Percentiles rank a stretch among this genome's conserved stretches.
These are phyloP conservation scores for Oryza meyeriana DNA, from an alignment of 176 grass and related monocot genomes.

Conservation along the genomic window DNA sequence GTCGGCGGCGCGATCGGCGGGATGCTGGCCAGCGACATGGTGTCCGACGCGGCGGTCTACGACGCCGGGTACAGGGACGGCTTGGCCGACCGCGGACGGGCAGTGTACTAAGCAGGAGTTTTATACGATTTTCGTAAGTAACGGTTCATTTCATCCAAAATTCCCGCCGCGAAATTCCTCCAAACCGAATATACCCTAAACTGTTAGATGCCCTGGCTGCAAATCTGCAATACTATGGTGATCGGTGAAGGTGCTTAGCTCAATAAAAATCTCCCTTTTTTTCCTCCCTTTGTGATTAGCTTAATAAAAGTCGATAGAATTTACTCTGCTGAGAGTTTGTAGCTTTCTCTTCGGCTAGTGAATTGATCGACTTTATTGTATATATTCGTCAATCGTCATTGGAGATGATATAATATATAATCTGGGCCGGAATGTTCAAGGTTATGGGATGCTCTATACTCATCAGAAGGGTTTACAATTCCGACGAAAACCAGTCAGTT, in stretches of 20 bases:
- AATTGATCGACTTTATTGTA: background rate
- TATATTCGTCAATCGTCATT: background rate
- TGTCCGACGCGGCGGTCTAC: conserved; percentile 49
- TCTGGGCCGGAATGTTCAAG: background rate
- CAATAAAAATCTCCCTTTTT: background rate
- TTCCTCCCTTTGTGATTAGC: background rate
- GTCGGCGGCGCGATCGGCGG: conserved; percentile 48
- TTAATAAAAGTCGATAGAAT: conserved; percentile 8
- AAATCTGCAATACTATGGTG: background rate
- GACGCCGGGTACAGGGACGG: conserved; percentile 56
- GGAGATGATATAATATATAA: background rate
- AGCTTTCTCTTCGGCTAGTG: background rate
- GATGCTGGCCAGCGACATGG: conserved; percentile 51
- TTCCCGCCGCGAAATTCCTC: too few species aligned
- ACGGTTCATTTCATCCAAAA: too few species aligned
- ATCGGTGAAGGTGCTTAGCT: background rate
- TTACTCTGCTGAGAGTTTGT: background rate
- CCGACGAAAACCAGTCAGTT: too few species aligned
- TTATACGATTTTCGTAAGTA: too few species aligned
- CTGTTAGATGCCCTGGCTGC: too few species aligned
- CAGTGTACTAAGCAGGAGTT: too few species aligned
- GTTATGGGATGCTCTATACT: too few species aligned
- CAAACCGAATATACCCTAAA: too few species aligned
- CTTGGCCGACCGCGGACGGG: conserved; percentile 24
- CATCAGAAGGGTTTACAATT: too few species aligned